Evolutionary conservation across 2,329 filamentous ascomycete genomes (phyloP).

Genomic region (Cercospora citrullina): DNA sequence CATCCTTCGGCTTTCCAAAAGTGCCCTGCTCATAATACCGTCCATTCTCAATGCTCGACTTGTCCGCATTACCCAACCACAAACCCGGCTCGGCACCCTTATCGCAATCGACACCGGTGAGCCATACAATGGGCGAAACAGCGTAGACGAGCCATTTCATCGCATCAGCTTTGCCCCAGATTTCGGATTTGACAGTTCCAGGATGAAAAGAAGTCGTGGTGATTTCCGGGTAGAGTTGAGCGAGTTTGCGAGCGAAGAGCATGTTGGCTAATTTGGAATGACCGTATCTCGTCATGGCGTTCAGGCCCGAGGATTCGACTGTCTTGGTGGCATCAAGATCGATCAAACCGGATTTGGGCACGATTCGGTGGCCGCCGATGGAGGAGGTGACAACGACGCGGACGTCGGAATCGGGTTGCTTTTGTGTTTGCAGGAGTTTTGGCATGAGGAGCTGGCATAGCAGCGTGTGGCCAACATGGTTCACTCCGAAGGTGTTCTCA

Average conservation of each 20-base stretch:
- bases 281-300: conserved; percentile 42
- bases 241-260: conserved; percentile 47
- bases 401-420: conserved; percentile 43
- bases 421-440: conserved; percentile 46
- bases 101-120: conserved; percentile 19
- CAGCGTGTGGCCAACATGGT: conserved; percentile 36
- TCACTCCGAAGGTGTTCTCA: conserved; percentile 40
- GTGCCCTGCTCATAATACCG: conserved; percentile 31
- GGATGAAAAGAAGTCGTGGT: conserved; percentile 50
- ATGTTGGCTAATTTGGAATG: conserved; percentile 54
- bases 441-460: conserved; percentile 32
- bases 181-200: conserved; percentile 51
- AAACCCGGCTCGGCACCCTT: conserved; percentile 29
- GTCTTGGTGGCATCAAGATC: conserved; percentile 23
- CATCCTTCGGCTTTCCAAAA: conserved; percentile 24
- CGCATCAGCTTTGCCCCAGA: conserved; percentile 35
- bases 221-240: conserved; percentile 47
- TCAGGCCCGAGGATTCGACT: conserved; percentile 10
- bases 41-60: conserved; percentile 29
- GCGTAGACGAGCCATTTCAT: neutral
- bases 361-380: conserved; percentile 6
- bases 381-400: conserved; percentile 43
- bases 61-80: conserved; percentile 31
- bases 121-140: conserved; percentile 6
- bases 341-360: conserved; percentile 7